phyloP scores from a whole-genome alignment of 768 basidiomycete genomes.

The Tylopilus sp. region DNA sequence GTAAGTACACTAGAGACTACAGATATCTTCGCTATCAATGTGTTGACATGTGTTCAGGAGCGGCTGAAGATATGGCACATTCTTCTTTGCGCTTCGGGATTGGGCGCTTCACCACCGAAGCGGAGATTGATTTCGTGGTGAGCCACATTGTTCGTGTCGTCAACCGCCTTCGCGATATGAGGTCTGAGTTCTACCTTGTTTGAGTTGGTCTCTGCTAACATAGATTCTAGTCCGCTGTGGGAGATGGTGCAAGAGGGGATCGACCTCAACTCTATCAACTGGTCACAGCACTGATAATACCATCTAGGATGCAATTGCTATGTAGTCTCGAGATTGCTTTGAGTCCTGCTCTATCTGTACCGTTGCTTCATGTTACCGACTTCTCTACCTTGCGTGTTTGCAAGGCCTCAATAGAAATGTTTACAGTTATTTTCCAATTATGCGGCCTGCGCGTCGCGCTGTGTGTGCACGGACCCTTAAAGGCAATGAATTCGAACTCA shows the following conservation, averaged over 20 bases:
- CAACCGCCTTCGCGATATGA: conserved; percentile 88
- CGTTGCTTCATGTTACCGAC: conserved; percentile 1
- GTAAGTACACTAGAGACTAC: conserved; percentile 36
- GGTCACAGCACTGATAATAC: conserved; percentile 68
- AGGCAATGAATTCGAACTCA: conserved; percentile 32
- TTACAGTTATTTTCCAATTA: too few species aligned
- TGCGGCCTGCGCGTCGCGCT: too few species aligned
- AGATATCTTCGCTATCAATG: not conserved
- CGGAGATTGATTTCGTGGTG: conserved; percentile 93
- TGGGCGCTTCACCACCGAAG: conserved; percentile 96
- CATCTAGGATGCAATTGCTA: not conserved
- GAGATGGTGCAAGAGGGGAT: conserved; percentile 99
- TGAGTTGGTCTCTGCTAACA: conserved; percentile 9
- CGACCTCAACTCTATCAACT: conserved; percentile 91
- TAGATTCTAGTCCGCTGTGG: conserved; percentile 75
- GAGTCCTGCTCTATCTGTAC: conserved; percentile 14
- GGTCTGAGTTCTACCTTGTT: conserved; percentile 45
- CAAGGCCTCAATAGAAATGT: not conserved
- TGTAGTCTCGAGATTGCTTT: conserved; percentile 7
- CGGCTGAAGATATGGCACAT: conserved; percentile 99
- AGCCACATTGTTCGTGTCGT: conserved; percentile 87
- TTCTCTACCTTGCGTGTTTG: not conserved
- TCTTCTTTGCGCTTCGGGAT: conserved; percentile 97
- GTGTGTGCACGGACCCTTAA: conserved; percentile 33
- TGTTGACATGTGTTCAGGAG: conserved; percentile 44